These are phyloP conservation scores for Chlamydomonas reinhardtii DNA, from an alignment of 163 green algal species.

Conservation along the genomic window DNA sequence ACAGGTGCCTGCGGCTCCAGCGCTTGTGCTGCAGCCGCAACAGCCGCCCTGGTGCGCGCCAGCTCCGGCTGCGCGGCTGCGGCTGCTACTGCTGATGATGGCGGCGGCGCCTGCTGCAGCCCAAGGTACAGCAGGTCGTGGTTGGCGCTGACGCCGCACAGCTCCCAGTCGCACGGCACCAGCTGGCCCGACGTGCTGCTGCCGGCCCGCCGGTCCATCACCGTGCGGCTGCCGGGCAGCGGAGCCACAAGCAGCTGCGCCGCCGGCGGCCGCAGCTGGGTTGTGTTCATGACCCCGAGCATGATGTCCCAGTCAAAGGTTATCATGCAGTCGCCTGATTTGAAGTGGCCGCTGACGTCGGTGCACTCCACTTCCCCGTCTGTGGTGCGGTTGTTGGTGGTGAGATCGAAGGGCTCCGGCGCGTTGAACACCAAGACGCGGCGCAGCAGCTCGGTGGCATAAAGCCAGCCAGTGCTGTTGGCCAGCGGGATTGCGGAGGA, in stretches of 20 bases:
- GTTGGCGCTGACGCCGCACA: neutral
- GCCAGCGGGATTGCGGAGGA: neutral
- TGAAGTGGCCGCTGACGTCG: neutral
- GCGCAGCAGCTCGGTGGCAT: neutral
- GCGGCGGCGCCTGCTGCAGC: no score
- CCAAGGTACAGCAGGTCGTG: neutral
- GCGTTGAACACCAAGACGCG: neutral
- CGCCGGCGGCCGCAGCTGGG: neutral
- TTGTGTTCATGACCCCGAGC: neutral
- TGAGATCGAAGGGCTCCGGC: neutral
- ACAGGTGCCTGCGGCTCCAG: neutral
- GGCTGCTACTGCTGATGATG: no score
- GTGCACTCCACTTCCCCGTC: neutral
- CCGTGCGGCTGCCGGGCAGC: neutral
- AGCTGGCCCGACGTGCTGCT: neutral
- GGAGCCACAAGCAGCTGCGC: neutral
- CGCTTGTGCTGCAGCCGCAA: neutral
- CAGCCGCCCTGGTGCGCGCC: no score
- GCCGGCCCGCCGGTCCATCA: neutral
- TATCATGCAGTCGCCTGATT: neutral
- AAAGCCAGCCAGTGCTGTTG: neutral
- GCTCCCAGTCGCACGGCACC: neutral
- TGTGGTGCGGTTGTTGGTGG: neutral
- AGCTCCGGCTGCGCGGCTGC: no score
- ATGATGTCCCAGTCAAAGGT: constrained; percentile 16